phyloP scores from a whole-genome alignment of 2,329 filamentous ascomycete genomes.

The Talaromyces sp. region DNA sequence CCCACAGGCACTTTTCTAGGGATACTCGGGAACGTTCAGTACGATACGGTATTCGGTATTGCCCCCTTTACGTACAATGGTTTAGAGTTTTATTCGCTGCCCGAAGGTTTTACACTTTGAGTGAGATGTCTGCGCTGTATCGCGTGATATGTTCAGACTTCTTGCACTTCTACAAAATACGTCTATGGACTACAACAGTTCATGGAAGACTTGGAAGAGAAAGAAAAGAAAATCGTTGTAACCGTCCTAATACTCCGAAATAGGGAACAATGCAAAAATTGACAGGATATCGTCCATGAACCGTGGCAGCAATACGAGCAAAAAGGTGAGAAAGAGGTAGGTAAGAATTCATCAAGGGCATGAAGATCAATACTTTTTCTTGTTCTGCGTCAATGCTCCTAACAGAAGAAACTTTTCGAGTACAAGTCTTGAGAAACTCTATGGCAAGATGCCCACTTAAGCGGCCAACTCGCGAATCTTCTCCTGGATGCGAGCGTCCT shows the following conservation, averaged over 20 bases:
- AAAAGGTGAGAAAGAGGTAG: neutral
- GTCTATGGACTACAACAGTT: neutral
- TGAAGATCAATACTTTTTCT: conserved; percentile 8
- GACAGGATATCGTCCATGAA: conserved; percentile 31
- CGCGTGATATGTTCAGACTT: neutral
- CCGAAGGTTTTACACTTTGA: neutral
- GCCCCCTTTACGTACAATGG: neutral
- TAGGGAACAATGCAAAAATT: conserved; percentile 22
- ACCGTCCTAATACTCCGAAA: conserved; percentile 30
- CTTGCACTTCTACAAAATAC: neutral
- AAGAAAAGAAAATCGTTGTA: conserved; percentile 17
- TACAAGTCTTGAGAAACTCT: conserved; percentile 15
- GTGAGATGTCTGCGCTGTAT: neutral
- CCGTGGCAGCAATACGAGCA: conserved; percentile 16
- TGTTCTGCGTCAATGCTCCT: conserved; percentile 1
- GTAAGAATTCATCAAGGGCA: neutral
- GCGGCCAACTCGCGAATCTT: conserved; percentile 76
- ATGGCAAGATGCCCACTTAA: conserved; percentile 28
- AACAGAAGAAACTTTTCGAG: conserved; percentile 5
- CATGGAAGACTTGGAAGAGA: neutral
- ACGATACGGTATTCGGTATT: neutral
- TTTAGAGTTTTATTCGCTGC: neutral
- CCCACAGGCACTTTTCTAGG: neutral
- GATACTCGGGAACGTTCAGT: neutral
- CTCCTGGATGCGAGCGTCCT: conserved; percentile 75